A percentile compares a stretch with the other conserved stretches of the same genome.
Evolutionary conservation across 352 stramenopile species (phyloP).

Genomic region (Pythium sp.): DNA sequence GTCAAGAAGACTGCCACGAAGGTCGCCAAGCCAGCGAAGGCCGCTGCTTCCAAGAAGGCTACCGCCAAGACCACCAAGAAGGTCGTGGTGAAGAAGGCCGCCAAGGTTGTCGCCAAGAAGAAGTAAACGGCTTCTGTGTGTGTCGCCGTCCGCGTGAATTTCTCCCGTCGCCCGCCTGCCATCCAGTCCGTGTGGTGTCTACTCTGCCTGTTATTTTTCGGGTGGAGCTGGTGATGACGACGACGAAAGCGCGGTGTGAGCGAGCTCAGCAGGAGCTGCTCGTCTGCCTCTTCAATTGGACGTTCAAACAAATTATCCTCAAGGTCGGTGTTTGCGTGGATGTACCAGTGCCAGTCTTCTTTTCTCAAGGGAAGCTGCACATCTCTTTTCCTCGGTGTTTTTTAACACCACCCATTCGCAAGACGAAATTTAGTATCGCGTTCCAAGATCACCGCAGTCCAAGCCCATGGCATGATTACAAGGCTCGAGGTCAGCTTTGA

Average conservation of each 20-base stretch:
- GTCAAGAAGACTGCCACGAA: constrained; percentile 34
- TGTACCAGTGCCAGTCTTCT: constrained; percentile 11
- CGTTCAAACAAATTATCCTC: constrained; percentile 15
- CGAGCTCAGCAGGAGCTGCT: neutral
- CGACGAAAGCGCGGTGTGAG: neutral
- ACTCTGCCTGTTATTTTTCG: constrained; percentile 1
- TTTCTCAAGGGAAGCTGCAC: neutral
- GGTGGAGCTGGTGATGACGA: neutral
- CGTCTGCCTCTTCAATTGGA: constrained; percentile 12
- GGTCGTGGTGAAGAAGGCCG: constrained; percentile 22
- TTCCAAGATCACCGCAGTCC: neutral
- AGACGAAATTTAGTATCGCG: constrained; percentile 27
- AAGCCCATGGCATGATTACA: too few relatives aligned
- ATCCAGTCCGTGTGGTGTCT: neutral
- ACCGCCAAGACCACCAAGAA: constrained; percentile 34
- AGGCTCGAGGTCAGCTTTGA: neutral
- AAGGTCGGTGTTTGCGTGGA: constrained; percentile 34
- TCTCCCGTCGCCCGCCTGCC: neutral
- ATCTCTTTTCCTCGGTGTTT: constrained; percentile 73
- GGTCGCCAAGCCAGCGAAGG: constrained; percentile 28
- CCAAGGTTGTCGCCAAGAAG: constrained; percentile 31
- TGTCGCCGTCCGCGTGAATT: neutral
- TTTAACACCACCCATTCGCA: constrained; percentile 80
- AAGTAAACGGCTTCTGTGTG: constrained; percentile 36
- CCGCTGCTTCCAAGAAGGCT: constrained; percentile 39